Evolutionary conservation across 2,329 filamentous ascomycete genomes (phyloP), one percentile per base, ranked within the genome.

Genomic region (Colletotrichum incanum): DNA sequence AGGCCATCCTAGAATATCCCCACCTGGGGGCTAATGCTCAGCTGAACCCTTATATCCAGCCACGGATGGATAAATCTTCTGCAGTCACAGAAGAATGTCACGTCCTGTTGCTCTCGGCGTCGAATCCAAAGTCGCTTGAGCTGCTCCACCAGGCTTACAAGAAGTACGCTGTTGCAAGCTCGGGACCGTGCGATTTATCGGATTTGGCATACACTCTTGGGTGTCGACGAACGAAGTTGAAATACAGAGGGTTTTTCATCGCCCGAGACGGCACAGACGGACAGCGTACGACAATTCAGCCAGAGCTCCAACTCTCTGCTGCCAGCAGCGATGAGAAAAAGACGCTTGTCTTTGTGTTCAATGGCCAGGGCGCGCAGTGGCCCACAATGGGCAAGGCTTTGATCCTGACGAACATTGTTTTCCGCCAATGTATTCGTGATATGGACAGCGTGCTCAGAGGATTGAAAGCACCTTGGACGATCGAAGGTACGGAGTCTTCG

Each of bases 151-250:
- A 67, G 7, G 54, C 52, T 0, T 74, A 80, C 39, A 47, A 74
- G 39, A 65, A 76, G 3, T 80, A 78, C 64, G 5, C 73, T 49
- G 37, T 2, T 41, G 49, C 4, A 45, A 58, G 31, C 37, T 9
- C 37, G 37, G 73, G 77, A 34, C n/a, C 34, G 12, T n/a, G 11
- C 16, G 23, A 59, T 45, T 7, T 75, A 20, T 59, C 56, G 12
- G 75, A 81, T 18, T 52, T 81, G 1, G 75, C 78, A 1, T 82
- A 78, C 67, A 82, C 80, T 0, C 75, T 81, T 11, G 77, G 76
- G 1, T 72, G 67, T 8, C 75, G 76, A 0, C 76, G 81, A 26
- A 71, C 77, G n/a, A 75, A 79, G 39, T 64, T 79, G 9, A 60
- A 76, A 9, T 74, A 79, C 12, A 58, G 79, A 58, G 73, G 77